Evolutionary conservation across 768 basidiomycete species (phyloP), one percentile per base, ranked within the genome.

Genomic region (Tricholoma furcatifolium): DNA sequence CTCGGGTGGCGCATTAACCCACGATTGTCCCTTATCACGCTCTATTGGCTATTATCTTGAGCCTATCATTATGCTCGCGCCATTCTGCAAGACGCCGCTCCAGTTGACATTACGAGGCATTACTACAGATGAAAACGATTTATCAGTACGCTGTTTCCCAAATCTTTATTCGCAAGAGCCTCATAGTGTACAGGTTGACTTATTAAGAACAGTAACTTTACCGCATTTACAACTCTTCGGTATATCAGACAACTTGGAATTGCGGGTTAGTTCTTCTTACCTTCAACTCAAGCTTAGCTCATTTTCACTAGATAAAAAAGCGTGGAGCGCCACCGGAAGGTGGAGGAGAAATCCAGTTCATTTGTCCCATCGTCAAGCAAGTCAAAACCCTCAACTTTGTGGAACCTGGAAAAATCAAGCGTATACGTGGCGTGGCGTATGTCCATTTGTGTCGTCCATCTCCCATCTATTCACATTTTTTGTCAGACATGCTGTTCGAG

Each of bases 11-110:
- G 66, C 72, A 10, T 69, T 93, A 55, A 76, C 76, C 4, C 95
- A 98, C 66, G 91, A 96, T 18, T 98, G 96, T 62, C 91, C 94
- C 17, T 73, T 87, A 15, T 90, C 92, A 10, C 81, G 95, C 38
- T 88, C 91, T 24, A 79, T 98, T 40, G 97, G 97, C 10, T 99
- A 98, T 71, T 98, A 91, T 65, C 74, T 98, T 10, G 97, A 98
- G 65, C 87, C 93, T 12, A 62, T 98, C 1, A 74, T 98, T 17
- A 90, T 92, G 77, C 75, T 98, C 3, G 95, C 92, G 2, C 93
- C 93, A 0, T 98, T 98, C 64, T 80, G 93, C 18, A 99, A 99
- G 74, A 88, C 80, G 56, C 83, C 92, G 0, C 67, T 98, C 43
- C 80, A 88, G 41, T 66, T 95, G 24, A 96, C 88, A 0, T 67